These are phyloP conservation scores for Yamadazyma phyllophila DNA, from an alignment of 805 yeast genomes.

Conservation along the genomic window DNA sequence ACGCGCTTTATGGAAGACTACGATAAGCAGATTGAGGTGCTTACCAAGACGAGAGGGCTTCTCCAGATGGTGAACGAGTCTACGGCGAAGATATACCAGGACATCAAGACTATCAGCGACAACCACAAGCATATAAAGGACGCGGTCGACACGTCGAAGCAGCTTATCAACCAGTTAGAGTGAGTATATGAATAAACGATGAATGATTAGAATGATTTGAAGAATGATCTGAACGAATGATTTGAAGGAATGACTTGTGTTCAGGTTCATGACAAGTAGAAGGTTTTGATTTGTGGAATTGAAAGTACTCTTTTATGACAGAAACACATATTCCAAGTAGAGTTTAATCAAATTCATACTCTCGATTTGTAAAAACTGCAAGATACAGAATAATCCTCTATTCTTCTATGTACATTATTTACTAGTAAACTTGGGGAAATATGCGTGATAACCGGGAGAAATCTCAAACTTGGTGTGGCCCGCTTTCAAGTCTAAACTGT, in stretches of 20 bases:
- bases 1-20: conserved; percentile 7
- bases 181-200: neutral
- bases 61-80: conserved; percentile 15
- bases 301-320: too few species aligned
- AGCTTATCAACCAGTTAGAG: neutral
- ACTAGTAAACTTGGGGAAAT: conserved; percentile 11
- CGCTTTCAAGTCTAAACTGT: conserved; percentile 6
- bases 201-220: neutral
- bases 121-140: conserved; percentile 10
- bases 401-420: neutral
- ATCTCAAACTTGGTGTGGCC: neutral
- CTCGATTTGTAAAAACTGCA: too few species aligned
- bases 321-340: too few species aligned
- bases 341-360: too few species aligned
- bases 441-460: conserved; percentile 10
- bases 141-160: conserved; percentile 5
- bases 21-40: conserved; percentile 9
- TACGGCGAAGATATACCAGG: conserved; percentile 12
- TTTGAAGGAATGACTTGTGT: too few species aligned
- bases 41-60: conserved; percentile 14
- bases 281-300: too few species aligned
- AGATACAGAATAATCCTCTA: too few species aligned
- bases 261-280: too few species aligned
- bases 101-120: conserved; percentile 7
- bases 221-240: neutral